Evolutionary conservation across 1,284 basidiomycete species (phyloP).

Genomic region (Rhodotorula sp.): DNA sequence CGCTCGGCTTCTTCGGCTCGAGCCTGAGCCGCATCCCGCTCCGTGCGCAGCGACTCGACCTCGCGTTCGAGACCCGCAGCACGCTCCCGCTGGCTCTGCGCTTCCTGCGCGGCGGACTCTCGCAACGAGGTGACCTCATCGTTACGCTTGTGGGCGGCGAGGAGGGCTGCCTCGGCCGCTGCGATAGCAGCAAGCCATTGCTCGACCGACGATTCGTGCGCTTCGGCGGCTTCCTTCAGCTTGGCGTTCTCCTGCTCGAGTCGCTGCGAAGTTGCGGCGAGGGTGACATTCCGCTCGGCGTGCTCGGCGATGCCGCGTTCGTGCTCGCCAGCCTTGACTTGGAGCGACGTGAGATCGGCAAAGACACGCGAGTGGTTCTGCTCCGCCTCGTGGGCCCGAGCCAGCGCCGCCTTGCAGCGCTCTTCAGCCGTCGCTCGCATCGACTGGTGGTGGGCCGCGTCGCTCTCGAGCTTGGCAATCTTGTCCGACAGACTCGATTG

Average conservation of each 20-base stretch:
- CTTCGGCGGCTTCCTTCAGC: constrained; percentile 59
- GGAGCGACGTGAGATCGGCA: constrained; percentile 70
- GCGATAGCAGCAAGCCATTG: constrained; percentile 82
- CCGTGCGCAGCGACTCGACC: constrained; percentile 24
- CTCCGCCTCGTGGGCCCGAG: constrained; percentile 78
- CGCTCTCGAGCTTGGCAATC: constrained; percentile 62
- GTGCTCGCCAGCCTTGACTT: constrained; percentile 61
- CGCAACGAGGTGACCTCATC: constrained; percentile 77
- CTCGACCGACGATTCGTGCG: constrained; percentile 63
- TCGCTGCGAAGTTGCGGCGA: constrained; percentile 73
- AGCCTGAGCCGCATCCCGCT: constrained; percentile 9
- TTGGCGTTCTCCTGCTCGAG: constrained; percentile 73
- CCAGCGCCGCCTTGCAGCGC: constrained; percentile 71
- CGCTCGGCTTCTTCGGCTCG: constrained; percentile 25
- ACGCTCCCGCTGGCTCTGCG: constrained; percentile 51
- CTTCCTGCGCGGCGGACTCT: constrained; percentile 64
- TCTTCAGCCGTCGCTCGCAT: constrained; percentile 72
- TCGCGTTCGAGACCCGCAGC: constrained; percentile 56
- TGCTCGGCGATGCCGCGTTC: constrained; percentile 76
- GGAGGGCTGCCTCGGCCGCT: constrained; percentile 74
- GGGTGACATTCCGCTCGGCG: constrained; percentile 67
- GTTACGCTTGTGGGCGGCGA: constrained; percentile 70
- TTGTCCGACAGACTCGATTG: constrained; percentile 70
- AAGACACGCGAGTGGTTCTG: constrained; percentile 68
- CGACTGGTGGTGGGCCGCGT: constrained; percentile 43